These are phyloP conservation scores for Yamadazyma epiphylla DNA, from an alignment of 1,139 yeast genomes.

Conservation along the genomic window DNA sequence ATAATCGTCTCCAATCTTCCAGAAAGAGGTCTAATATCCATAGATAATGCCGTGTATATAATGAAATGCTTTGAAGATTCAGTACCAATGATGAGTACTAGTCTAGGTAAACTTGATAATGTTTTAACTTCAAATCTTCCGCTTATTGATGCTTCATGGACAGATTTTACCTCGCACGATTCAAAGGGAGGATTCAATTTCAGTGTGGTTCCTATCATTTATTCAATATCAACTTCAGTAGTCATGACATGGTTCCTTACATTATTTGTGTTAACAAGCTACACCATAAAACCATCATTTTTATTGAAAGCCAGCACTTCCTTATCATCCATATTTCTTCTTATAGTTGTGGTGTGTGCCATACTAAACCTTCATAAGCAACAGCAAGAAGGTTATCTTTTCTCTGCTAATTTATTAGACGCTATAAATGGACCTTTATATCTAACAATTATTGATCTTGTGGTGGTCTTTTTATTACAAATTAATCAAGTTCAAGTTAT, in stretches of 20 bases:
- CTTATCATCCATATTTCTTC: constrained; percentile 51
- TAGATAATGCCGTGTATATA: constrained; percentile 23
- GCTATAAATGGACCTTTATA: constrained; percentile 44
- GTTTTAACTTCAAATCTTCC: constrained; percentile 33
- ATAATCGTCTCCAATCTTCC: constrained; percentile 28
- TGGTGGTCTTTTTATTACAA: constrained; percentile 59
- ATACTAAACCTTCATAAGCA: constrained; percentile 44
- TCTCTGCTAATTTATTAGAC: constrained; percentile 48
- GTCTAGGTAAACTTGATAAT: constrained; percentile 30
- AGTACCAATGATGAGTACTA: constrained; percentile 43
- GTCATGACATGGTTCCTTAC: constrained; percentile 65
- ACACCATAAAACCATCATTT: constrained; percentile 50
- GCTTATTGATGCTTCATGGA: constrained; percentile 38
- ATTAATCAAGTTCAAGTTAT: constrained; percentile 75
- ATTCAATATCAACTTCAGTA: constrained; percentile 61
- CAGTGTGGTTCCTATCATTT: constrained; percentile 58
- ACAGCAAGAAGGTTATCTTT: constrained; percentile 53
- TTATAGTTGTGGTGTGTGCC: constrained; percentile 47
- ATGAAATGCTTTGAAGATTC: constrained; percentile 35
- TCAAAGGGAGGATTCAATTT: constrained; percentile 47
- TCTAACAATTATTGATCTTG: constrained; percentile 58
- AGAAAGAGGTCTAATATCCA: constrained; percentile 13
- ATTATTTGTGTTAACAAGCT: constrained; percentile 59
- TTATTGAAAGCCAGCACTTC: constrained; percentile 44
- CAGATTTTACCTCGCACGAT: constrained; percentile 23